Base-by-base conservation (phyloP, 768 basidiomycete species). In the Melanogaster broomeanus region DNA sequence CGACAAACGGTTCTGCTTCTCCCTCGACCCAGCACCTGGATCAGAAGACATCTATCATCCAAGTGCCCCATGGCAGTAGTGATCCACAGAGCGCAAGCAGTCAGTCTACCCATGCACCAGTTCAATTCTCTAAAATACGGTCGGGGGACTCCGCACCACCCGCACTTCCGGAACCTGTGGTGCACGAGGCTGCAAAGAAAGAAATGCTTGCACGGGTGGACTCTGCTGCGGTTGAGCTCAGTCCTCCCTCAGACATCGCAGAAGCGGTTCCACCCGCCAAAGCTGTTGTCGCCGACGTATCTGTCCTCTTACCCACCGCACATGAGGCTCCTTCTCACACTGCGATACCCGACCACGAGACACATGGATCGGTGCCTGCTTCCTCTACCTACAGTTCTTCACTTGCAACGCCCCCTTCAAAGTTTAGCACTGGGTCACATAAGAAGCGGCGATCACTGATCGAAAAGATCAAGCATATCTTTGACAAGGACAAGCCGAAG, bases 361-460 rank as follows among this genome's bases (percentile, higher is more conserved):
- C 7, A 28, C 43, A 45, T 25, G 34, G n/a, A 13, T 43, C 48
- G 13, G n/a, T 38, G 28, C 35, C 51, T 45, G 7, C 48, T 39
- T 35, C 52, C 21, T 46, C 45, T 11, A 10, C 13, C 22, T 40
- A 22, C 25, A 49, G 21, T 8, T 18, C 61, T 27, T 27, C 67
- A 13, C 12, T 50, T 8, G 61, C 69, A 24, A 61, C 65, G 7
- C 56, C 68, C 3, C 58, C 75, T 24, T 73, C 76, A 9, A 73
- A 64, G 48, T 67, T 70, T 48, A 72, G 68, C 19, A 70, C 74
- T 2, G 46, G 58, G 13, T 57, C 56, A n/a, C 66, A 63, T 15
- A 83, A 83, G 72, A 85, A 82, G 62, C 72, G 73, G 40, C 62
- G 67, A 6, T 83, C 83, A 15, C 61, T 85, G 27, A 74, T 87